Evolutionary conservation across 768 basidiomycete species (phyloP).

Genomic region (Agaricus sinodeliciosus): DNA sequence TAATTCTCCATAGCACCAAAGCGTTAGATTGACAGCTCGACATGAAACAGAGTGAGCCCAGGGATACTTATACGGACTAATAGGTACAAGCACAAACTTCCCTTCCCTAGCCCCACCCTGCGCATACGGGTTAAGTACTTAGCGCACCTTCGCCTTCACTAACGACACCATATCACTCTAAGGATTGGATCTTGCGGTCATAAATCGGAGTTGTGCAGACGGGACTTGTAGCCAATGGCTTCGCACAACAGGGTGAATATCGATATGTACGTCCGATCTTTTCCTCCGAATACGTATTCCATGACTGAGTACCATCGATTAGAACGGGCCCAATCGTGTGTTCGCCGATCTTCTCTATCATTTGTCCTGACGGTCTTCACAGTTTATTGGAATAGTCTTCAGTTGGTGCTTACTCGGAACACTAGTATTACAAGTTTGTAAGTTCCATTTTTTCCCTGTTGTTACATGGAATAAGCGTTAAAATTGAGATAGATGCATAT

Average conservation of each 20-base stretch:
- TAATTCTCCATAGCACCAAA: neutral
- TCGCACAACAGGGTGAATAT: neutral
- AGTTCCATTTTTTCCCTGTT: neutral
- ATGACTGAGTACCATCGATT: neutral
- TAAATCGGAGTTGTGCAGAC: neutral
- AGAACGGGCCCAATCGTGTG: constrained; percentile 7
- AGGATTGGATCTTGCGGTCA: neutral
- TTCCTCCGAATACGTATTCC: neutral
- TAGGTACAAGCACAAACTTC: neutral
- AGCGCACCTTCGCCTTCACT: neutral
- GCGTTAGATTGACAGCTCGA: constrained; percentile 1
- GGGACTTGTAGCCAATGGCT: neutral
- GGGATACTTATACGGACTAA: neutral
- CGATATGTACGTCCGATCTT: neutral
- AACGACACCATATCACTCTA: neutral
- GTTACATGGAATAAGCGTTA: neutral
- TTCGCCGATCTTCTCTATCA: neutral
- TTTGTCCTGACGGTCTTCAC: neutral
- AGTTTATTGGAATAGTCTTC: constrained; percentile 5
- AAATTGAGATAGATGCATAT: neutral
- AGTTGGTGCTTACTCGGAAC: constrained; percentile 8
- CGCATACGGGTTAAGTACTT: neutral
- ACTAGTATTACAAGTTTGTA: constrained; percentile 3
- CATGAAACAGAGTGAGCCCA: neutral
- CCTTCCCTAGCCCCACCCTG: neutral